These are phyloP conservation scores for Globisporangium emineosum DNA, from an alignment of 352 stramenopile species.

Conservation along the genomic window DNA sequence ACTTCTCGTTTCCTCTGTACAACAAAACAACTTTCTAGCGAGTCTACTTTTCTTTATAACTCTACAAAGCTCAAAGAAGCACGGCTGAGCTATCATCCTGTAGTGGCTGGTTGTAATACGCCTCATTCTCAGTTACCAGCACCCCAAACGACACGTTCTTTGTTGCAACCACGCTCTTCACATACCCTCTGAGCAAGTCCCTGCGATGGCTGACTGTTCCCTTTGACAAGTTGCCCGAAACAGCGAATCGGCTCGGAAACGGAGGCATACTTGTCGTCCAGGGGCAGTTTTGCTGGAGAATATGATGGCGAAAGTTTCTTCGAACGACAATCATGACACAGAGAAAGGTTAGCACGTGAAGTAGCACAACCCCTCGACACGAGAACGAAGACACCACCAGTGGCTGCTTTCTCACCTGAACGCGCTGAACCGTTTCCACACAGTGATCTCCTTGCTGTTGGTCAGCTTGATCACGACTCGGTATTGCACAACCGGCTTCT, in stretches of 20 bases:
- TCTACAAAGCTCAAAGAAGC: background rate
- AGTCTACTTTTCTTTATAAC: no score
- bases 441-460: background rate
- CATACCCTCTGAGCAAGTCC: background rate
- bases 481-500: background rate
- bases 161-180: background rate
- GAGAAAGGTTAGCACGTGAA: no score
- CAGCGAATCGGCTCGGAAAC: background rate
- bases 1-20: no score
- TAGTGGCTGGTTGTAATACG: background rate
- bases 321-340: no score
- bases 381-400: no score
- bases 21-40: no score
- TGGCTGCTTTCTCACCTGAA: conserved; percentile 2
- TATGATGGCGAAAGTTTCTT: background rate
- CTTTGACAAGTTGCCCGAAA: background rate
- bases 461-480: background rate
- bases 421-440: conserved; percentile 3
- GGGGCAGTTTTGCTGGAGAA: background rate
- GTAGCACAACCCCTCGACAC: background rate
- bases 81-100: background rate
- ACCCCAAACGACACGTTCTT: background rate
- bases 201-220: background rate
- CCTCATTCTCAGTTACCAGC: background rate
- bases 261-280: background rate